These are phyloP conservation scores for Populus davidiana DNA, from an alignment of 345 rosid genomes.

Conservation along the genomic window DNA sequence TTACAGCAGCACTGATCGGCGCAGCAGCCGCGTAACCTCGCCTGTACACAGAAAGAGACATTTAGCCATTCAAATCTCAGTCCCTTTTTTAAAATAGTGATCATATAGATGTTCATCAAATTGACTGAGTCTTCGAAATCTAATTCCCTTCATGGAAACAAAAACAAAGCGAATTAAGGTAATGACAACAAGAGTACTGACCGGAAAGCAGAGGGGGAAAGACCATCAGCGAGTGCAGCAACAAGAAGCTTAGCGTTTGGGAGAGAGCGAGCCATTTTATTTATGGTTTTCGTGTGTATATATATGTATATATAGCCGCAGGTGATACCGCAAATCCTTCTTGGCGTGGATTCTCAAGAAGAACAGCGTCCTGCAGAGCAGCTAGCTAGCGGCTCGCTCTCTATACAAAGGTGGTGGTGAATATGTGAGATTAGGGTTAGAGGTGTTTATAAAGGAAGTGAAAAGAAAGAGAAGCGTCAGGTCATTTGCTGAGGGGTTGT, in stretches of 20 bases:
- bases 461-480: too few species aligned
- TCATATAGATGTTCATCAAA: neutral
- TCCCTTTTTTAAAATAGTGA: neutral
- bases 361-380: neutral
- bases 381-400: slow-evolving; percentile 4
- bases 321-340: neutral
- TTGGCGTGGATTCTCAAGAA: slow-evolving; percentile 2
- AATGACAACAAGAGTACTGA: neutral
- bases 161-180: too few species aligned
- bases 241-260: slow-evolving; percentile 26
- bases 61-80: neutral
- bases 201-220: slow-evolving; percentile 29
- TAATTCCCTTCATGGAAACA: neutral
- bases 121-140: neutral
- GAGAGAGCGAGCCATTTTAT: slow-evolving; percentile 39
- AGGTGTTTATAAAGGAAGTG: neutral
- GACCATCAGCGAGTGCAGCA: slow-evolving; percentile 19
- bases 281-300: neutral
- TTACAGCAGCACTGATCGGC: slow-evolving; percentile 8
- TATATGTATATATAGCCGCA: neutral
- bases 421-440: neutral
- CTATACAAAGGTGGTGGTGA: neutral
- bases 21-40: slow-evolving; percentile 48
- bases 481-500: too few species aligned
- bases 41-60: slow-evolving; percentile 13